These are phyloP conservation scores for Cornus suecica DNA, from an alignment of 148 eudicot genomes.

Conservation along the genomic window DNA sequence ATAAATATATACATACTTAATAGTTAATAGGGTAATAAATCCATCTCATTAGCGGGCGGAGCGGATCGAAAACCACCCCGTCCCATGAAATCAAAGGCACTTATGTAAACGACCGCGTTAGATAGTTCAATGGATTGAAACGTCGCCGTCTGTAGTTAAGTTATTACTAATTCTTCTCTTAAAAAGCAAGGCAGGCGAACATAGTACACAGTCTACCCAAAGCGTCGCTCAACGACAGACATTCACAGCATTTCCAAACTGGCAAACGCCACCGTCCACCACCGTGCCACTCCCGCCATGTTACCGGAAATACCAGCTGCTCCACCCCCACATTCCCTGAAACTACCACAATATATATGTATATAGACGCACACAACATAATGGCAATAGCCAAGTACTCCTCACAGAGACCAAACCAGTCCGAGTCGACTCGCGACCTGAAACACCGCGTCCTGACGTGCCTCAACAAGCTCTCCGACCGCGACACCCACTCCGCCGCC, in stretches of 20 bases:
- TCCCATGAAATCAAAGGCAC: too few species aligned
- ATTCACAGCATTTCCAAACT: not conserved
- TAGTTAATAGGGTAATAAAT: too few species aligned
- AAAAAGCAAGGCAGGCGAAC: not conserved
- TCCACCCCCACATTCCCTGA: slow-evolving; percentile 20
- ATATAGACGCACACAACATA: not conserved
- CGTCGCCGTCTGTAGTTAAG: not conserved
- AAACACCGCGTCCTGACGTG: slow-evolving; percentile 78
- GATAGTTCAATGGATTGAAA: too few species aligned
- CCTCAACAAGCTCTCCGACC: slow-evolving; percentile 81
- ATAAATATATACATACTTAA: too few species aligned
- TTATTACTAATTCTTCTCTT: too few species aligned
- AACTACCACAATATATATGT: not conserved
- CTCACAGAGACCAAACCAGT: slow-evolving; percentile 12
- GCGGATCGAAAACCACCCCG: too few species aligned
- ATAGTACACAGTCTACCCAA: not conserved
- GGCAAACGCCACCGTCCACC: slow-evolving; percentile 15
- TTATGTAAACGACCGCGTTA: too few species aligned
- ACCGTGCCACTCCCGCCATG: slow-evolving; percentile 12
- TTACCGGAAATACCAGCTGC: slow-evolving; percentile 27
- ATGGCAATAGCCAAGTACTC: slow-evolving; percentile 17
- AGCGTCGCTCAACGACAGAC: not conserved
- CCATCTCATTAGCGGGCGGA: too few species aligned
- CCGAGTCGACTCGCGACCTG: slow-evolving; percentile 52
- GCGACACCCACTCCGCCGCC: slow-evolving; percentile 78